Percentiles rank a stretch among this genome's conserved stretches.
Evolutionary conservation across 1,139 yeast genomes (phyloP).

Genomic region (Hansenula lynferdii): DNA sequence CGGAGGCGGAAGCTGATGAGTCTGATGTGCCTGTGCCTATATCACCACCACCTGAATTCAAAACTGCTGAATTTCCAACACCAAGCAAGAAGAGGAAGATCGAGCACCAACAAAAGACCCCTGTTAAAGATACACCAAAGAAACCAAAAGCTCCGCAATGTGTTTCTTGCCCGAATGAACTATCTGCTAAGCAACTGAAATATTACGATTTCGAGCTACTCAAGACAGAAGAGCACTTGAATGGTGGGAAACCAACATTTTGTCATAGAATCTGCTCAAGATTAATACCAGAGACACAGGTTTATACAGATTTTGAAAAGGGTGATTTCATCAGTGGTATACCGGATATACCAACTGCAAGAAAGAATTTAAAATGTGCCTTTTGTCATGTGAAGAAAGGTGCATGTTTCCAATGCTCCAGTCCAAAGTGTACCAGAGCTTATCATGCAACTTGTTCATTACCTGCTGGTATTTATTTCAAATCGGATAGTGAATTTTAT

Average conservation of each 20-base stretch:
- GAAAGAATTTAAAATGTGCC: constrained; percentile 41
- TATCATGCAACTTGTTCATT: constrained; percentile 59
- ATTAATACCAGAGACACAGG: constrained; percentile 31
- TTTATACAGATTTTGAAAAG: constrained; percentile 16
- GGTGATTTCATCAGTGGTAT: constrained; percentile 28
- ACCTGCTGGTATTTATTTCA: constrained; percentile 39
- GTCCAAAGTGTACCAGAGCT: constrained; percentile 45
- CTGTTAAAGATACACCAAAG: constrained; percentile 4
- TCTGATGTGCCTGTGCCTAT: no score
- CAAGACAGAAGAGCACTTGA: constrained; percentile 15
- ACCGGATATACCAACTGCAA: constrained; percentile 35
- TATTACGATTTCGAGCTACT: constrained; percentile 29
- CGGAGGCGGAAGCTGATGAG: no score
- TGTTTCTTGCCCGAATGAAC: constrained; percentile 43
- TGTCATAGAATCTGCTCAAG: constrained; percentile 50
- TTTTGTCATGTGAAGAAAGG: constrained; percentile 41
- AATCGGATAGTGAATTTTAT: constrained; percentile 18
- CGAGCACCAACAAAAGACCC: neutral
- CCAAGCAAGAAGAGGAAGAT: constrained; percentile 1
- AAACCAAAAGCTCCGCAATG: constrained; percentile 30
- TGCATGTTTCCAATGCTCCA: constrained; percentile 54
- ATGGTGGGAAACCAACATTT: constrained; percentile 6
- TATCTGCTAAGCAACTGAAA: constrained; percentile 23
- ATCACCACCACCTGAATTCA: no score
- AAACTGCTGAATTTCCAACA: neutral